Percentiles rank a stretch among this genome's conserved stretches.
Evolutionary conservation across 163 green algal genomes (phyloP).

Genomic region (Scenedesmus sp.): DNA sequence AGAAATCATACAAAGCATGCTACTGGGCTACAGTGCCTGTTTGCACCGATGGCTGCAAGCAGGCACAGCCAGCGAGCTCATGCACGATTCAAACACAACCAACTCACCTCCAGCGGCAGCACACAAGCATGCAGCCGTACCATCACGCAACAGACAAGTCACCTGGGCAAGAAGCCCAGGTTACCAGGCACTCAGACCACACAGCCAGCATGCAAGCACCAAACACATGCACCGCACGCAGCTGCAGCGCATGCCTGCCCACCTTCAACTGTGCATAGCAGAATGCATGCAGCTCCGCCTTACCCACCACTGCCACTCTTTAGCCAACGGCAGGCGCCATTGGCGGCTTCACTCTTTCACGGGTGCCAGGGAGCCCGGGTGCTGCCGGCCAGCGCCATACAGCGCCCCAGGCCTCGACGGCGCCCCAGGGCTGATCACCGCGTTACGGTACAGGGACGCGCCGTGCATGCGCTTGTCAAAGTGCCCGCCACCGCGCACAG

Average conservation of each 20-base stretch:
- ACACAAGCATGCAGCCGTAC: background rate
- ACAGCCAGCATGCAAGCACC: background rate
- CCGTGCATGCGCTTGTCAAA: slow-evolving; percentile 67
- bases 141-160: background rate
- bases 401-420: background rate
- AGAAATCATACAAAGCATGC: background rate
- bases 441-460: slow-evolving; percentile 62
- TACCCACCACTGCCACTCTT: background rate
- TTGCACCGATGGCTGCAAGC: background rate
- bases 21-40: background rate
- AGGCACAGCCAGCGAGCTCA: background rate
- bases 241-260: no score
- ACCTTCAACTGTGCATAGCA: background rate
- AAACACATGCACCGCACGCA: background rate
- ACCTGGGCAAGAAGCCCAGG: background rate
- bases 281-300: background rate
- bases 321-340: background rate
- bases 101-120: background rate
- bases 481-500: slow-evolving; percentile 51
- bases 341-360: slow-evolving; percentile 33
- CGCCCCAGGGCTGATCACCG: slow-evolving; percentile 24
- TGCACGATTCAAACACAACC: background rate
- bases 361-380: background rate
- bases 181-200: background rate
- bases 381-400: slow-evolving; percentile 4